Percentiles rank a stretch among this genome's conserved stretches.
Evolutionary conservation across 2,329 filamentous ascomycete genomes (phyloP).

Genomic region (Colletotrichum tamarilloi): DNA sequence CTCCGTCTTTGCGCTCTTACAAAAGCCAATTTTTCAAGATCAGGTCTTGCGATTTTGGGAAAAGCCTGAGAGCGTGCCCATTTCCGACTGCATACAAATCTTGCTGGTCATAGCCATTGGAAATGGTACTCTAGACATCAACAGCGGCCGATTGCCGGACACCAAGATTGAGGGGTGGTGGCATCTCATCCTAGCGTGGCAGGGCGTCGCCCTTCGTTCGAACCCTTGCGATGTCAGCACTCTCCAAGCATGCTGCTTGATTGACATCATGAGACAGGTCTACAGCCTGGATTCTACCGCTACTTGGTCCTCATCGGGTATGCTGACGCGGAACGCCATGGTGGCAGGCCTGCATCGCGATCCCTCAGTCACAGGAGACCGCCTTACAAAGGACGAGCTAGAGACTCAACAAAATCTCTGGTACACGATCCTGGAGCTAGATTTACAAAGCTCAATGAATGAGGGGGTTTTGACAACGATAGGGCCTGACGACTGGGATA

Average conservation of each 20-base stretch:
- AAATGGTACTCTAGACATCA: slow-evolving; percentile 58
- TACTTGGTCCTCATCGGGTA: not conserved
- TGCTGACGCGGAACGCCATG: not conserved
- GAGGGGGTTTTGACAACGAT: not conserved
- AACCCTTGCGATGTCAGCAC: not conserved
- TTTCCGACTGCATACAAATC: slow-evolving; percentile 56
- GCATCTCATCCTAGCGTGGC: slow-evolving; percentile 66
- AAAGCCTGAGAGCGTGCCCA: slow-evolving; percentile 61
- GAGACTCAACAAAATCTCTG: not conserved
- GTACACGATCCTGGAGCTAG: not conserved
- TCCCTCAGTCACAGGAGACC: not conserved
- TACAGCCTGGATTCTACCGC: not conserved
- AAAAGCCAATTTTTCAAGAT: slow-evolving; percentile 43
- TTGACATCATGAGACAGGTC: not conserved
- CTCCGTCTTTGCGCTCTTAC: not conserved
- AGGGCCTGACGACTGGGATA: not conserved
- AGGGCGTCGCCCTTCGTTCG: slow-evolving; percentile 59
- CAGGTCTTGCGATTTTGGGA: slow-evolving; percentile 59
- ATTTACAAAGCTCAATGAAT: not conserved
- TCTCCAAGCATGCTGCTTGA: not conserved
- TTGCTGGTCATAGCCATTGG: slow-evolving; percentile 51
- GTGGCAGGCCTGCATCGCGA: not conserved
- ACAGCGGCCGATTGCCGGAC: slow-evolving; percentile 61
- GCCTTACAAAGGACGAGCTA: not conserved
- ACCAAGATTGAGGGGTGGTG: slow-evolving; percentile 66